A percentile compares a stretch with the other conserved stretches of the same genome.
These are phyloP conservation scores for Leishmania gerbilli DNA, from an alignment of 208 protist species.

Conservation along the genomic window DNA sequence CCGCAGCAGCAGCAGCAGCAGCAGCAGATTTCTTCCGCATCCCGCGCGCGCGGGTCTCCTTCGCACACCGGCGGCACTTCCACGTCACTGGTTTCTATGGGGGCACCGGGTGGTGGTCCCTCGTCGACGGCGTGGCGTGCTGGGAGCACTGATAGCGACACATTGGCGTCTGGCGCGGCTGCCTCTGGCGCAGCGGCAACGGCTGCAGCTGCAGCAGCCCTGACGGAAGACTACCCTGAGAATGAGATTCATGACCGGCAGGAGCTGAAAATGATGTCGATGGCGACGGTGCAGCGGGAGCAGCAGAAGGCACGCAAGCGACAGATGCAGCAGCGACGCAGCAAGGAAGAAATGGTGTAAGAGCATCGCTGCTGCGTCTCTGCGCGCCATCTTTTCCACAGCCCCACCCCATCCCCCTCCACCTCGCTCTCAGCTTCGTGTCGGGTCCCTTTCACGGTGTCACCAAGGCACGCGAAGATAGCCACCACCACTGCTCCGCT, in stretches of 20 bases:
- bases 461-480: background rate
- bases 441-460: background rate
- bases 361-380: background rate
- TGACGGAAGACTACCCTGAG: conserved; percentile 81
- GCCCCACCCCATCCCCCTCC: too few relatives aligned
- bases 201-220: background rate
- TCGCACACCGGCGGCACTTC: background rate
- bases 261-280: conserved; percentile 89
- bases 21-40: conserved; percentile 10
- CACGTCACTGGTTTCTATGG: background rate
- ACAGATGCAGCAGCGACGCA: conserved; percentile 52
- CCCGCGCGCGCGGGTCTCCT: conserved; percentile 10
- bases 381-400: background rate
- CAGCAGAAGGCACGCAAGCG: conserved; percentile 82
- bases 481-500: background rate
- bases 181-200: background rate
- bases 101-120: background rate
- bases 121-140: background rate
- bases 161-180: background rate
- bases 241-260: conserved; percentile 87
- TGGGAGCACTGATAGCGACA: background rate
- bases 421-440: background rate
- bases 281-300: conserved; percentile 87
- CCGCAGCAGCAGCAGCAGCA: background rate
- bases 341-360: conserved; percentile 46